Evolutionary conservation across 2,329 filamentous ascomycete genomes (phyloP).

Genomic region (Clonostachys sp.): DNA sequence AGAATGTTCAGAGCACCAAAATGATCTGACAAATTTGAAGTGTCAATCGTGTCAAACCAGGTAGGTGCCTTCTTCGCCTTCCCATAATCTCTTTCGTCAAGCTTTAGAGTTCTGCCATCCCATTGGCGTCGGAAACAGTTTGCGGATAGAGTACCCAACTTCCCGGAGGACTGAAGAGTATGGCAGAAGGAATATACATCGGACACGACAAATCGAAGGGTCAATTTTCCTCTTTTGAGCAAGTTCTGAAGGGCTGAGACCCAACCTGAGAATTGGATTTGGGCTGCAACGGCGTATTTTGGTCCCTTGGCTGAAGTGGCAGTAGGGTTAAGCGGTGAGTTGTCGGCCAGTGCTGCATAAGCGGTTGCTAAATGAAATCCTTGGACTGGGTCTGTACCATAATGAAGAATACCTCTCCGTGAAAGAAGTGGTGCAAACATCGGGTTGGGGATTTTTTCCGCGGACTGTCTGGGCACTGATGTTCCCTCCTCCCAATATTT

Average conservation of each 20-base stretch:
- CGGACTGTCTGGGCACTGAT: constrained; percentile 10
- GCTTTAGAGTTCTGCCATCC: constrained; percentile 27
- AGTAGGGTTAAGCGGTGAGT: constrained; percentile 28
- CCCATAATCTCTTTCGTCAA: constrained; percentile 37
- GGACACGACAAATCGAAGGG: constrained; percentile 37
- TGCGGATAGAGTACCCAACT: constrained; percentile 19
- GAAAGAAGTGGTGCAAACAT: constrained; percentile 30
- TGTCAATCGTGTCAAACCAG: constrained; percentile 53
- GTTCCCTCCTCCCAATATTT: constrained; percentile 29
- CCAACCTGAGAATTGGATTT: constrained; percentile 42
- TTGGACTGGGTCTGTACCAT: constrained; percentile 43
- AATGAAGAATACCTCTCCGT: constrained; percentile 32
- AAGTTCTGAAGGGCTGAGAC: constrained; percentile 26
- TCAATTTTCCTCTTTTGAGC: constrained; percentile 16
- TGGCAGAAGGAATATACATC: constrained; percentile 49
- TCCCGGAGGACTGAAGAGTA: constrained; percentile 36
- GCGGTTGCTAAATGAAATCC: constrained; percentile 54
- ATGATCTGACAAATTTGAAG: constrained; percentile 35
- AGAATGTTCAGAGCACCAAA: constrained; percentile 29
- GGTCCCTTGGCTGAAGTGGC: constrained; percentile 3
- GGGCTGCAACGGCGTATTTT: constrained; percentile 25
- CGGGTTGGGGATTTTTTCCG: constrained; percentile 33
- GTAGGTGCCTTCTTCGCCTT: constrained; percentile 23
- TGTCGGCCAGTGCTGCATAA: constrained; percentile 26
- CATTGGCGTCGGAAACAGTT: constrained; percentile 36